Base-by-base conservation (phyloP, 805 yeast species). In the Blastobotrys americana region DNA sequence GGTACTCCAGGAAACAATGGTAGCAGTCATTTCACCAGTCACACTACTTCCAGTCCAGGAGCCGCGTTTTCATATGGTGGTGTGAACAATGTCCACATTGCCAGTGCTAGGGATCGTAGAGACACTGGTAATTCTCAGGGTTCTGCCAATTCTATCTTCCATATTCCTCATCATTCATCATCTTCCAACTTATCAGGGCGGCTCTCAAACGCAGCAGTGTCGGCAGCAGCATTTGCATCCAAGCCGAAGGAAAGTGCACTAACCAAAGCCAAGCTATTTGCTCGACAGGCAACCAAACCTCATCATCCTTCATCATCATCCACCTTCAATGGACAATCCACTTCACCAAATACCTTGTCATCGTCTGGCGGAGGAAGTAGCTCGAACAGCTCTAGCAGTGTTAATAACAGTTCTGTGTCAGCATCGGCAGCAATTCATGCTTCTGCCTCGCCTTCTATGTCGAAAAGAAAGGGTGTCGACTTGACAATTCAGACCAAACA, bases 221-320 rank as follows among this genome's bases (percentile, higher is more conserved):
- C 64, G 3, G 64, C 65, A 1, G 63, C 63, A 13, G 63, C 60
- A 2, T 49, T 59, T 10, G 56, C 62, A 13, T 38, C 55, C 34
- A 45, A 48, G 15, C 53, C 56, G 2, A 55, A 51, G 38, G 58
- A 50, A 46, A 49, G 52, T 16, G 53, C 55, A 5, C 42, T 51
- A 27, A 39, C 62, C 22, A 63, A 62, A 49, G 53, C 63, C 18
- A 63, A 63, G 46, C 50, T 61, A 58, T 64, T 64, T 48, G 58
- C 64, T 13, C 56, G 61, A 36, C 59, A 60, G 10, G 59, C 59
- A 20, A 45, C 58, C 2, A 65, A 53, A 31, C 49, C 53, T 22
- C 51, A 51, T 39, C 21, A 31, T 5, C 17, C 38, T 3, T 34
- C 39, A 19, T n/a, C 36, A 2, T 23, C 34, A 5, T 36, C 41